These are phyloP conservation scores for Samsoniella hepiali DNA, from an alignment of 2,329 filamentous ascomycete species.

Conservation along the genomic window DNA sequence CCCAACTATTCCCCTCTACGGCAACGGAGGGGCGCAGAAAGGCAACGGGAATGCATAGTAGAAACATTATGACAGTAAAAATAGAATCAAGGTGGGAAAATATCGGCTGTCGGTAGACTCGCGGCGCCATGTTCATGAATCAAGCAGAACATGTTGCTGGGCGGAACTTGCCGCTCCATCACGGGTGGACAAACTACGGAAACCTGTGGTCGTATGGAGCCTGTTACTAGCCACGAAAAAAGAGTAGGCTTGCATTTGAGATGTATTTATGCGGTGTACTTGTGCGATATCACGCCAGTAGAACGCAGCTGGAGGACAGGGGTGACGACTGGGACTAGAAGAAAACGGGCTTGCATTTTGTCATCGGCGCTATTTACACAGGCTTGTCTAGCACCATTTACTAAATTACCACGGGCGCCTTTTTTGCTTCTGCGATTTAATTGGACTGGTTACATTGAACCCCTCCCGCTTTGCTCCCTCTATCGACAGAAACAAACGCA, in stretches of 20 bases:
- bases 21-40: not conserved
- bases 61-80: not conserved
- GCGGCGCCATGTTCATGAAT: not conserved
- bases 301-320: not conserved
- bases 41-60: not conserved
- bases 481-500: not conserved
- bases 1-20: not conserved
- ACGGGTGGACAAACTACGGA: not conserved
- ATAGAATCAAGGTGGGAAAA: not conserved
- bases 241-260: slow-evolving; percentile 4
- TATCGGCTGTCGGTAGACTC: not conserved
- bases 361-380: slow-evolving; percentile 11
- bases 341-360: slow-evolving; percentile 9
- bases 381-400: not conserved
- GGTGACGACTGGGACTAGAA: not conserved
- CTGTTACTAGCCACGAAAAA: not conserved
- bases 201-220: not conserved
- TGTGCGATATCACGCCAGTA: slow-evolving; percentile 10
- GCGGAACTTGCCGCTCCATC: not conserved
- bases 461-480: not conserved
- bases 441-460: not conserved
- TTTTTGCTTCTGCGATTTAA: not conserved
- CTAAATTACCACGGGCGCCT: not conserved
- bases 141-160: not conserved
- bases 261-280: slow-evolving; percentile 4